Conservation (phyloP, 805 yeast species). For the Sugiyamaella floridensis region DNA sequence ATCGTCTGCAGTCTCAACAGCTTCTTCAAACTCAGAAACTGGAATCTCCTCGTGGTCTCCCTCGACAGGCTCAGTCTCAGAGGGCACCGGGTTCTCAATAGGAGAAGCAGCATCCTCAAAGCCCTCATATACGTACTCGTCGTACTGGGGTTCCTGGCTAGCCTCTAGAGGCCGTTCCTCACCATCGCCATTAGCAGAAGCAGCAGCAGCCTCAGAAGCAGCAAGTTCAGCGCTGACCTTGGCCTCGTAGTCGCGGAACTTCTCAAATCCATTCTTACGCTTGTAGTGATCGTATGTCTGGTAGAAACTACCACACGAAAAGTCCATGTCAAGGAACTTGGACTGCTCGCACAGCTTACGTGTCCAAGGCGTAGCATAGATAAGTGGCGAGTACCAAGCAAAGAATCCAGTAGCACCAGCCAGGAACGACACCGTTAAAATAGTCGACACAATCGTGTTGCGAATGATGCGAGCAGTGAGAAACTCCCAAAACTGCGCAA, state of each 20-base stretch:
- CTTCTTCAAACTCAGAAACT: conserved; percentile 3
- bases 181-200: neutral
- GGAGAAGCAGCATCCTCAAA: conserved; percentile 7
- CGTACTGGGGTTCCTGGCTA: neutral
- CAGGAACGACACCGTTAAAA: conserved; percentile 43
- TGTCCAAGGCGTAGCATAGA: conserved; percentile 80
- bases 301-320: conserved; percentile 59
- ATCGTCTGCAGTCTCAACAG: conserved; percentile 5
- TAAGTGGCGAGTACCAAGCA: conserved; percentile 59
- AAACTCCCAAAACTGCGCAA: conserved; percentile 50
- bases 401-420: conserved; percentile 48
- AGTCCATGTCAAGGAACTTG: conserved; percentile 76
- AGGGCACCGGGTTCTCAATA: conserved; percentile 10
- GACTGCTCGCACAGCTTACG: conserved; percentile 54
- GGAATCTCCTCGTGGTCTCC: conserved; percentile 3
- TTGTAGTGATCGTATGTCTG: conserved; percentile 26
- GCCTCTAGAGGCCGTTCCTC: neutral
- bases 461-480: conserved; percentile 26
- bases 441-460: conserved; percentile 41
- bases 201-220: conserved; percentile 1
- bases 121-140: conserved; percentile 8
- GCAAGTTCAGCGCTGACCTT: neutral
- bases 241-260: neutral
- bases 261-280: neutral
- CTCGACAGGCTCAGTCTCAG: conserved; percentile 8